Evolutionary conservation across 768 basidiomycete genomes (phyloP).

Genomic region (Lyophyllum decastes): DNA sequence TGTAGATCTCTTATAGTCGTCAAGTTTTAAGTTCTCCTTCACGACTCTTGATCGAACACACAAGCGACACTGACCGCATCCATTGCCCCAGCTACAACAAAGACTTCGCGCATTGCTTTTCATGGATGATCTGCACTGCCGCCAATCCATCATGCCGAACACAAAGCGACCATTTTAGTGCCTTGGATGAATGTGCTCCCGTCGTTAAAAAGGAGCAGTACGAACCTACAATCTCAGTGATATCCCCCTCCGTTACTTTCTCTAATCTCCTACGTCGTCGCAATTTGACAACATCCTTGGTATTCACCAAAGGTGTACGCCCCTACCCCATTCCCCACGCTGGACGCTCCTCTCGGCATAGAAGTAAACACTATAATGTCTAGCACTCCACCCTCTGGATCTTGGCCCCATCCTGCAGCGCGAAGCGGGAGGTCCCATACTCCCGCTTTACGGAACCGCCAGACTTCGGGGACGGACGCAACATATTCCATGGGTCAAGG

Average conservation of each 20-base stretch:
- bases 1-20: conserved; percentile 21
- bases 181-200: conserved; percentile 21
- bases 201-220: conserved; percentile 45
- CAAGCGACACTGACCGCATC: conserved; percentile 23
- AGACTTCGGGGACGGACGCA: conserved; percentile 39
- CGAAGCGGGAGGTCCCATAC: conserved; percentile 32
- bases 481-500: conserved; percentile 30
- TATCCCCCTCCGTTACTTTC: conserved; percentile 34
- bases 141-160: conserved; percentile 40
- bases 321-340: conserved; percentile 36
- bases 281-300: conserved; percentile 29
- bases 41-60: conserved; percentile 23
- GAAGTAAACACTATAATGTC: conserved; percentile 37
- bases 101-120: conserved; percentile 3
- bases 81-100: conserved; percentile 21
- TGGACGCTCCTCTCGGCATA: conserved; percentile 28
- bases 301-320: conserved; percentile 36
- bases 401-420: conserved; percentile 28
- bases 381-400: conserved; percentile 32
- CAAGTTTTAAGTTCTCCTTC: conserved; percentile 21
- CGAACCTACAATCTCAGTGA: conserved; percentile 35
- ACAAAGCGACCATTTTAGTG: conserved; percentile 26
- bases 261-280: conserved; percentile 25
- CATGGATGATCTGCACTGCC: conserved; percentile 44
- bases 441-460: conserved; percentile 34